Base-by-base conservation (phyloP, 192 early-diverging fungal genomes). In the Coemansia sp. region DNA sequence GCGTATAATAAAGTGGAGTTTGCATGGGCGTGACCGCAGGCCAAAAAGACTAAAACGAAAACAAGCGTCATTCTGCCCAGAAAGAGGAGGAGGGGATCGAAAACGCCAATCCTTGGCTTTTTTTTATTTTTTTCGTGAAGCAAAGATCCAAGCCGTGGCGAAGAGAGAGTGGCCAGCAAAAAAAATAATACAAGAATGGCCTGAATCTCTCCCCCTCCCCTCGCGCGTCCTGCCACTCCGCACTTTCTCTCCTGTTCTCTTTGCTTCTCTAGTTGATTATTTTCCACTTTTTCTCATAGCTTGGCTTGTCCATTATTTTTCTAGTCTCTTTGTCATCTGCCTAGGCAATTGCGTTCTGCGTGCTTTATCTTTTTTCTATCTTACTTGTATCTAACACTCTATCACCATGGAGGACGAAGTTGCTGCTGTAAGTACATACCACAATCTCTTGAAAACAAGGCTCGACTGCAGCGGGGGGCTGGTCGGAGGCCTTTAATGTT, bases 331-430 rank as follows among this genome's bases (percentile, higher is more conserved):
- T 42, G 46, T 60, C 46, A 62, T 59, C 35, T 55, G 20, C 58
- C 50, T 38, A 49, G 55, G 62, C 62, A 59, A 63, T 70, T 50
- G 61, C 56, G 35, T 61, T 55, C 57, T 71, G 50, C 40, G 22
- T 45, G 42, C 36, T 25, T 46, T 19, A 59, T 66, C 58, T 52
- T 45, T 50, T 52, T 54, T n/a, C n/a, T 48, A 53, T 53, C 48
- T 53, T 60, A 57, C 40, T 62, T 67, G 63, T 67, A 63, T 63
- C 50, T 45, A 62, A 66, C 65, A 65, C 63, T 62, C 76, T 67
- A 69, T 70, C 65, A 69, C 57, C 56, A 89, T 89, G 88, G 90
- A 90, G 73, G 90, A 92, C 70, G 90, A 92, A 87, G 88, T 92
- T 67, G 90, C 89, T 67, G 90, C 90, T 76, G 88, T 92, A 89